These are phyloP conservation scores for Apiospora hydei DNA, from an alignment of 2,329 filamentous ascomycete species.

Conservation along the genomic window DNA sequence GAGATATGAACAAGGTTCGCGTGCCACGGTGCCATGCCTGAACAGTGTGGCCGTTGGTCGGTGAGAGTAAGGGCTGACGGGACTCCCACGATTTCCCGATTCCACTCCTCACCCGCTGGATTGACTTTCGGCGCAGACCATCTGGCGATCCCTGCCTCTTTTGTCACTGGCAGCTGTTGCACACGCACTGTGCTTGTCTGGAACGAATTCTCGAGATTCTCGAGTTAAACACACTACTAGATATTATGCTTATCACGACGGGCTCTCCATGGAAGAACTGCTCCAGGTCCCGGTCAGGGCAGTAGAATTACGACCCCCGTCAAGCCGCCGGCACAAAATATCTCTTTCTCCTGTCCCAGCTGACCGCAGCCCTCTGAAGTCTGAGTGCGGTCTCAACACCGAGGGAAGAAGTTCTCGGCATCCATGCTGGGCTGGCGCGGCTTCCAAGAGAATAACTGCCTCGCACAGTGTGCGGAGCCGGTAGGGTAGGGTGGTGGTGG, in stretches of 20 bases:
- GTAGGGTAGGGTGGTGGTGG: not conserved
- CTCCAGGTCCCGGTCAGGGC: not conserved
- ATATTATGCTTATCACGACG: not conserved
- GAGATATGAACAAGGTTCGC: slow-evolving; percentile 39
- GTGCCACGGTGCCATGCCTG: slow-evolving; percentile 41
- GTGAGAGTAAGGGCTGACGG: slow-evolving; percentile 25
- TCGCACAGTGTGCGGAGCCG: slow-evolving; percentile 9
- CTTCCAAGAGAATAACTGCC: not conserved
- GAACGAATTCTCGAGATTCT: slow-evolving; percentile 12
- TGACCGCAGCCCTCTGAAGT: slow-evolving; percentile 13
- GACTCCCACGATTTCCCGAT: slow-evolving; percentile 25
- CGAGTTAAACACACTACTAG: not conserved
- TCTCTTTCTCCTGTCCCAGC: slow-evolving; percentile 7
- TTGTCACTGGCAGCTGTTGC: not conserved
- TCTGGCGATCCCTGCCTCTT: slow-evolving; percentile 38
- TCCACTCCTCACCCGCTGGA: slow-evolving; percentile 26
- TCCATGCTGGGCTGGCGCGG: slow-evolving; percentile 20
- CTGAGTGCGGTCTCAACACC: not conserved
- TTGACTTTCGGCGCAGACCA: slow-evolving; percentile 31
- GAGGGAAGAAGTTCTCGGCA: not conserved
- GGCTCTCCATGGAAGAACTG: not conserved
- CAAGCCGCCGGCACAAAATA: not conserved
- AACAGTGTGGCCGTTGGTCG: slow-evolving; percentile 35
- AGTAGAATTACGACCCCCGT: not conserved
- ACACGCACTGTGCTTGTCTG: slow-evolving; percentile 1